Base-by-base conservation (phyloP, 2,329 filamentous ascomycete genomes). In the Pseudogymnoascus sp. region DNA sequence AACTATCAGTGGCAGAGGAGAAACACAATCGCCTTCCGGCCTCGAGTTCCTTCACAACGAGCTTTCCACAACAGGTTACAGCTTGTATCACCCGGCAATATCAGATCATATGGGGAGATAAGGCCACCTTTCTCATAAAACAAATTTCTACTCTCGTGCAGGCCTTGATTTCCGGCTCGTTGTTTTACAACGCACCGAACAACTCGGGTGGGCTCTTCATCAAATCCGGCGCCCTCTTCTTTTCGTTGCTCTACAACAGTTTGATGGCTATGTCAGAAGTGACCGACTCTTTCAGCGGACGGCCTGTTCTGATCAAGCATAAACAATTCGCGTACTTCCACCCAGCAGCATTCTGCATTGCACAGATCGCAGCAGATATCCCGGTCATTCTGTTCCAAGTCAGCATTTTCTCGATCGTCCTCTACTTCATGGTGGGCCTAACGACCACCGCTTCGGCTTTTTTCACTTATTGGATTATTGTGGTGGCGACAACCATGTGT, bases 201-300 rank as follows among this genome's bases (percentile, higher is more conserved):
- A 83, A 80, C 60, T 83, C 84, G 0, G 77, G 73, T 1, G 86
- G 86, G 6, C 73, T 90, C 0, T 89, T 89, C 70, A 70, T 82
- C 67, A 88, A 88, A 67, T 79, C 80, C 0, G 87, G 86, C 60
- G 80, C 85, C 0, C 74, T 87, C 4, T 90, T 89, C 76, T 81
- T 89, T 60, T 77, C 85, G 0, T 75, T 89, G 0, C 75, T 90
- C 0, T 86, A 82, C 72, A 85, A 88, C 69, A 77, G 80, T 63
- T 73, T 90, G 5, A 69, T 88, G 1, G 79, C 84, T 22, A 84
- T 89, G 78, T 81, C 84, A 1, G 87, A 90, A 71, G 86, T 90
- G 1, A 86, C 81, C 0, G 80, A 83, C 28, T 84, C 84, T 0
- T 89, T 86, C 67, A 76, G 73, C 12, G 84, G 84, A n/a, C 80